phyloP scores from a whole-genome alignment of 306 rosid species.

The Crotalaria pallida region DNA sequence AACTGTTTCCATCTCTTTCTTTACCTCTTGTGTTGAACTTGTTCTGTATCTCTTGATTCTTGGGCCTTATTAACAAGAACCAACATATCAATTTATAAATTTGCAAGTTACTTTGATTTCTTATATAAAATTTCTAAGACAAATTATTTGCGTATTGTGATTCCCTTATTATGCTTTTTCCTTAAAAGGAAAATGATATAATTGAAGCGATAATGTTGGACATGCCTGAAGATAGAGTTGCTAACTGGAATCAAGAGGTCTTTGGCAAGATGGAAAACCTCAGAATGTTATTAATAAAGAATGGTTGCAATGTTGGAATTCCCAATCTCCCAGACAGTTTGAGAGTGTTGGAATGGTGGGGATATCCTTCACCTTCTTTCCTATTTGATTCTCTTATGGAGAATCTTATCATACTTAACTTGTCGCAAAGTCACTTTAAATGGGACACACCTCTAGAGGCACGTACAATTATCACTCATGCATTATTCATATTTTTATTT shows the following conservation, averaged over 20 bases:
- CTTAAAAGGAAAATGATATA: not conserved
- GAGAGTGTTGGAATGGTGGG: too few species aligned
- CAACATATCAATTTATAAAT: not conserved
- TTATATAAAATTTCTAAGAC: not conserved
- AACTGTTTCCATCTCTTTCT: too few species aligned
- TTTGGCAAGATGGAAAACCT: not conserved
- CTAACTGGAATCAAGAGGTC: not conserved
- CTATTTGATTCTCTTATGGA: not conserved
- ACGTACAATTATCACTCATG: not conserved
- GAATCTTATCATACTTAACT: not conserved
- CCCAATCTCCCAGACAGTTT: not conserved
- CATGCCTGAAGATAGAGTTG: not conserved
- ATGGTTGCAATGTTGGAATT: not conserved
- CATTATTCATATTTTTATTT: not conserved
- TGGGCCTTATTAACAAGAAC: too few species aligned
- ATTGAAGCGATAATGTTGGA: not conserved
- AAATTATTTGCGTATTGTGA: too few species aligned
- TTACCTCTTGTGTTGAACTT: not conserved
- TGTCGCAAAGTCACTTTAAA: not conserved
- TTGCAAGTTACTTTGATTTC: not conserved
- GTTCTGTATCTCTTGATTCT: not conserved
- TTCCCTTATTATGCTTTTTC: not conserved
- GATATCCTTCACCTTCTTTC: not conserved
- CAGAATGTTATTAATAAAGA: not conserved
- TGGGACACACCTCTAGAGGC: not conserved